These are phyloP conservation scores for Neurospora discreta DNA, from an alignment of 495 filamentous ascomycete species.

Conservation along the genomic window DNA sequence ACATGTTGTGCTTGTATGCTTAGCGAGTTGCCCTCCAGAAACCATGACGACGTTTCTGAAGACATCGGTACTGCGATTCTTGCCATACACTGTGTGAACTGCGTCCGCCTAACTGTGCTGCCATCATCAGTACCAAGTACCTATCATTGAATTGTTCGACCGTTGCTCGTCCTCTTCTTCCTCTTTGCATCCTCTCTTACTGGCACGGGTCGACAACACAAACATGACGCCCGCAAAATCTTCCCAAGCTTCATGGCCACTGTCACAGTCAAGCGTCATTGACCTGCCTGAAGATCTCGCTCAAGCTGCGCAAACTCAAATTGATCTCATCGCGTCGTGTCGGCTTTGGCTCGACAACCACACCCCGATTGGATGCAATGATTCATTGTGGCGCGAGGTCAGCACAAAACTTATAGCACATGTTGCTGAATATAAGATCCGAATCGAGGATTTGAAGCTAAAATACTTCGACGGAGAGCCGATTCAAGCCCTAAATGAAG, in stretches of 20 bases:
- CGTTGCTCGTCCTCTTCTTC: background rate
- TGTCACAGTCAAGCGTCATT: background rate
- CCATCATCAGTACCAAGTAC: background rate
- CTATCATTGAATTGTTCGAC: background rate
- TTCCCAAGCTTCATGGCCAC: background rate
- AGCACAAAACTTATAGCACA: background rate
- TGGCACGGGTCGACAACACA: background rate
- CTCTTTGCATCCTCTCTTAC: background rate
- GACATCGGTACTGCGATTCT: background rate
- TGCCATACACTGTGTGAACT: background rate
- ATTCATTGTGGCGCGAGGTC: background rate
- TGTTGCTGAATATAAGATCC: background rate
- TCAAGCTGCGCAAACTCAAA: constrained; percentile 1
- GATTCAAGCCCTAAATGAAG: background rate
- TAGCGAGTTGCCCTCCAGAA: background rate
- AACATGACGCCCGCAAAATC: background rate
- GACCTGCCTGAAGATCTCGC: background rate
- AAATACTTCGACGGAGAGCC: background rate
- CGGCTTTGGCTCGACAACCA: constrained; percentile 4
- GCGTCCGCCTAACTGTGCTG: background rate
- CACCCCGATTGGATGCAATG: background rate
- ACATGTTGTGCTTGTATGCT: background rate
- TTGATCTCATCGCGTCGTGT: constrained; percentile 4
- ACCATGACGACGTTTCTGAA: background rate
- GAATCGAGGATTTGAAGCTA: background rate